Percentiles rank a stretch among this genome's conserved stretches.
Conservation (phyloP, 176 grass and related monocot genomes). For the Musa schizocarpa region DNA sequence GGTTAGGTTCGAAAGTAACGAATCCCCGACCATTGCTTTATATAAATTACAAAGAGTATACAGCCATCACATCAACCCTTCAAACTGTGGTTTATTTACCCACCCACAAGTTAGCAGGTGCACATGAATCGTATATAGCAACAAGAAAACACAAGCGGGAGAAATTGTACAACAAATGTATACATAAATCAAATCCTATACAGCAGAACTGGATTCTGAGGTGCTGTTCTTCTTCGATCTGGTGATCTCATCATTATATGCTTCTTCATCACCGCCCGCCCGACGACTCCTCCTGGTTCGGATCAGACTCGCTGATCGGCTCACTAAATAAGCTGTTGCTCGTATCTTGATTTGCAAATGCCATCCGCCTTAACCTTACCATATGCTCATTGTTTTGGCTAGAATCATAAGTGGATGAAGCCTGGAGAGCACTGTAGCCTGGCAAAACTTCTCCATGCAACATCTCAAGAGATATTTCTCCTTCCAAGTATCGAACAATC, state of each 20-base stretch:
- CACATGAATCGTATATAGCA: not conserved
- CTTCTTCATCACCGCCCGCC: slow-evolving; percentile 33
- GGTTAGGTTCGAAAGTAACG: no score
- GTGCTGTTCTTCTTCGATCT: not conserved
- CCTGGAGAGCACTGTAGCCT: slow-evolving; percentile 48
- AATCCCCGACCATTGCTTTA: no score
- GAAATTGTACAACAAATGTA: not conserved
- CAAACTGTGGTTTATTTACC: no score
- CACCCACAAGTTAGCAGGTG: not conserved
- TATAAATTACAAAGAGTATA: no score
- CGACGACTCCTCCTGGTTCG: slow-evolving; percentile 31
- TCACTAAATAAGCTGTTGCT: slow-evolving; percentile 47
- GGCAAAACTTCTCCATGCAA: slow-evolving; percentile 62
- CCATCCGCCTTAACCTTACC: slow-evolving; percentile 48
- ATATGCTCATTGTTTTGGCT: slow-evolving; percentile 27
- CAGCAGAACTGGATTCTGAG: not conserved
- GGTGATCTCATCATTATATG: slow-evolving; percentile 26
- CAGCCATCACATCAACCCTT: no score
- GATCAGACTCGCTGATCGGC: slow-evolving; percentile 49
- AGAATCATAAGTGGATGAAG: slow-evolving; percentile 18
- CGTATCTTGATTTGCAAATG: slow-evolving; percentile 46
- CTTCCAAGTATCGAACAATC: slow-evolving; percentile 79
- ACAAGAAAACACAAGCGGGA: not conserved
- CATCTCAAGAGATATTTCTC: slow-evolving; percentile 69
- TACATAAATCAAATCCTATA: not conserved